Evolutionary conservation across 306 rosid genomes (phyloP).

Genomic region (Canavalia gladiata): DNA sequence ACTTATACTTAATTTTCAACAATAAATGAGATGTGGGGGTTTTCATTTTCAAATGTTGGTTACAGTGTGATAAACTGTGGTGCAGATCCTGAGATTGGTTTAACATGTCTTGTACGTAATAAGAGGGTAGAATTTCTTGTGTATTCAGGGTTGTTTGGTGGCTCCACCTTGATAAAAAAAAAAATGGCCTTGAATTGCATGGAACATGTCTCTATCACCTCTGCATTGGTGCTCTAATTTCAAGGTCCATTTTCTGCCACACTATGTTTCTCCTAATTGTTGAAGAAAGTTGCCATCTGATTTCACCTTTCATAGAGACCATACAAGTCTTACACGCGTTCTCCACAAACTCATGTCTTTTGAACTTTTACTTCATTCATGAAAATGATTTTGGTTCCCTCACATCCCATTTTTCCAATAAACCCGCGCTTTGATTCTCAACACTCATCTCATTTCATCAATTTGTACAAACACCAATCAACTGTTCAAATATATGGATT

Average conservation of each 20-base stretch:
- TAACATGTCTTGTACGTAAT: not conserved
- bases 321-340: conserved; percentile 41
- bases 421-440: not conserved
- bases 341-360: conserved; percentile 9
- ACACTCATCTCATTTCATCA: not conserved
- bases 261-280: conserved; percentile 27
- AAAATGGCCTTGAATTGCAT: conserved; percentile 45
- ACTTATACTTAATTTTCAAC: not conserved
- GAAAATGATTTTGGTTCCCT: conserved; percentile 18
- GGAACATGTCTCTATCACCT: conserved; percentile 45
- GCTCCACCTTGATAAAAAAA: conserved; percentile 47
- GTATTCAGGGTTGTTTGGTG: conserved; percentile 36
- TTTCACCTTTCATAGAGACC: conserved; percentile 31
- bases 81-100: conserved; percentile 23
- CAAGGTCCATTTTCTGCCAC: conserved; percentile 51
- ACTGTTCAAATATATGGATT: too few relatives aligned
- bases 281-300: conserved; percentile 21
- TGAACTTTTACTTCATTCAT: not conserved
- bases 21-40: conserved; percentile 25
- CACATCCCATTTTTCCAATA: not conserved
- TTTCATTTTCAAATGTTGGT: conserved; percentile 13
- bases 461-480: not conserved
- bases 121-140: conserved; percentile 1
- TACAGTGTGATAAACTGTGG: not conserved
- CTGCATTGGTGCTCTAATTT: conserved; percentile 38